These are phyloP conservation scores for Botrytis paeoniae DNA, from an alignment of 2,329 filamentous ascomycete genomes.

Conservation along the genomic window DNA sequence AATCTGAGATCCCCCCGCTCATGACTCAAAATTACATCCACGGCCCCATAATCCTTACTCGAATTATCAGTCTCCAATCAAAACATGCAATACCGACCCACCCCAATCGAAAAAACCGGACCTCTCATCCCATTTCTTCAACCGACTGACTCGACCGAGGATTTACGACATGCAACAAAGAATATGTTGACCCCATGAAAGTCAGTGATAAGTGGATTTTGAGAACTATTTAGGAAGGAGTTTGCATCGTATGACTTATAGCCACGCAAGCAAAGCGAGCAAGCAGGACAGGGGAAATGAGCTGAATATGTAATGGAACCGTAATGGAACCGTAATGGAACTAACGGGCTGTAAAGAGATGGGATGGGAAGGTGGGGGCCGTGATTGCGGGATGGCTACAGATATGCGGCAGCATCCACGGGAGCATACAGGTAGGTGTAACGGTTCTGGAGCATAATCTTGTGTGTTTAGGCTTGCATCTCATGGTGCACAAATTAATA, in stretches of 20 bases:
- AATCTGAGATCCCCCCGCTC: neutral
- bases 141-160: slow-evolving; percentile 19
- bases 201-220: slow-evolving; percentile 10
- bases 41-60: neutral
- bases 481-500: neutral
- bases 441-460: slow-evolving; percentile 7
- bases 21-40: neutral
- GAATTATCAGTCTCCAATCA: neutral
- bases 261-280: too few relatives aligned
- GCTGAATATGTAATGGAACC: slow-evolving; percentile 2
- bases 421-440: neutral
- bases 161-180: slow-evolving; percentile 17
- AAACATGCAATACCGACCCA: neutral
- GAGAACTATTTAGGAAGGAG: neutral
- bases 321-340: neutral
- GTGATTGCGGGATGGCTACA: neutral
- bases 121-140: neutral
- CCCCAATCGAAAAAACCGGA: neutral
- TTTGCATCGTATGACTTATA: neutral
- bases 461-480: neutral
- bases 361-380: neutral
- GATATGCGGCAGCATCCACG: neutral
- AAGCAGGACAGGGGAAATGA: neutral
- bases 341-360: neutral
- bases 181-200: neutral